Conservation (phyloP, 306 rosid genomes). For the Alnus rubra region DNA sequence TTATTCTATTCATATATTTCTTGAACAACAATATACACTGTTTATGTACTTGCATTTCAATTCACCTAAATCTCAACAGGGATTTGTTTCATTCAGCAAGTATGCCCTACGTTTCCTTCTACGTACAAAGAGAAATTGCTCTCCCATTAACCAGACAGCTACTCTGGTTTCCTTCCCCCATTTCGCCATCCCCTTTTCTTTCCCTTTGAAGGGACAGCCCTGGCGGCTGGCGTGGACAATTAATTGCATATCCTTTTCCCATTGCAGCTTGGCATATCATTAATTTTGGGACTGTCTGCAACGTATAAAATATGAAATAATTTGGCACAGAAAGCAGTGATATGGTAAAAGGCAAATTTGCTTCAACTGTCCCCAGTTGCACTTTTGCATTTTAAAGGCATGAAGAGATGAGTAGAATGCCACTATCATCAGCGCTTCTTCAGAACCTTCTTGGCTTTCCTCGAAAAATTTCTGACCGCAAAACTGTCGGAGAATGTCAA, state of each 20-base stretch:
- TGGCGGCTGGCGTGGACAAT: background rate
- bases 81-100: background rate
- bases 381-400: background rate
- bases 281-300: background rate
- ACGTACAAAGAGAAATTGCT: background rate
- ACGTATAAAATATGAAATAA: background rate
- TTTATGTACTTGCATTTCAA: background rate
- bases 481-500: constrained; percentile 69
- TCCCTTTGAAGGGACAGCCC: background rate
- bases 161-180: background rate
- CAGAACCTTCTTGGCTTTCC: constrained; percentile 48
- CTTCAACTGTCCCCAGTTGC: background rate
- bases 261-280: background rate
- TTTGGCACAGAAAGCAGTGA: background rate
- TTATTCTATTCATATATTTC: background rate
- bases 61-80: background rate
- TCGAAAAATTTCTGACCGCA: constrained; percentile 52
- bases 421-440: constrained; percentile 19
- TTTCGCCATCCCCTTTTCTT: background rate
- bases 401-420: background rate
- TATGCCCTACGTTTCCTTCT: background rate
- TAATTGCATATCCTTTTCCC: background rate
- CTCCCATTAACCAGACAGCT: background rate
- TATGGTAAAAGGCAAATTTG: background rate
- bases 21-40: background rate